Base-by-base conservation (phyloP, 768 basidiomycete species). In the Tylopilus balloui region DNA sequence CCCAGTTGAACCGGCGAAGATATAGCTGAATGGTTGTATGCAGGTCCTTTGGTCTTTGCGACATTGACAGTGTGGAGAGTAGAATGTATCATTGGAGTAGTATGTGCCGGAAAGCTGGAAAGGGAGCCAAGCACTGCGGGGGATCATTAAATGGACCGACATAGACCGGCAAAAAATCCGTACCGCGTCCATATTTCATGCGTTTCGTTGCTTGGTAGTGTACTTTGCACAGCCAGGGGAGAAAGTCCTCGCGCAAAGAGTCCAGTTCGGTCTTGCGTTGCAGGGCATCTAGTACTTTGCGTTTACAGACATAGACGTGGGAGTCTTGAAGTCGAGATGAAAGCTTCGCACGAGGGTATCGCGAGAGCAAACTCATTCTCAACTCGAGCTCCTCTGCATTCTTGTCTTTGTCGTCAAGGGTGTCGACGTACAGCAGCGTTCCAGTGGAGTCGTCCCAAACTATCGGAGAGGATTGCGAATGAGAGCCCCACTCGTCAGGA, bases 191-290 rank as follows among this genome's bases (percentile, higher is more conserved):
- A 54, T 87, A 88, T 67, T 81, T 85, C 40, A 66, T 68, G 54
- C 73, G 72, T 57, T 80, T 83, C 14, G 74, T 73, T 10, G 72
- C 70, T 50, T 83, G 84, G 64, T 92, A 92, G 53, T 89, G 88
- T 6, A 88, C 71, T 63, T 90, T 92, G 70, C 91, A 88, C 47
- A 96, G 63, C 90, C 92, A 96, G 0, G 94, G 94, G 11, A 97
- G 64, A 59, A 96, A 89, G 51, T 96, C 92, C 65, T 94, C 88
- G 43, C 87, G 78, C 44, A 97, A 75, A 14, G 92, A 95, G 43
- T 90, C 84, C 35, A 93, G 75, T 56, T 82, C 77, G 5, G 69
- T 70, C 58, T 88, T 89, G 51, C 80, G 77, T 11, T 79, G 76
- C 23, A 93, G 71, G 12, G 81, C 74, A 50, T 90, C 84, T 21